Percentiles rank a stretch among this genome's conserved stretches.
phyloP scores from a whole-genome alignment of 116 monocot species.

The Dioscorea cayenensis region DNA sequence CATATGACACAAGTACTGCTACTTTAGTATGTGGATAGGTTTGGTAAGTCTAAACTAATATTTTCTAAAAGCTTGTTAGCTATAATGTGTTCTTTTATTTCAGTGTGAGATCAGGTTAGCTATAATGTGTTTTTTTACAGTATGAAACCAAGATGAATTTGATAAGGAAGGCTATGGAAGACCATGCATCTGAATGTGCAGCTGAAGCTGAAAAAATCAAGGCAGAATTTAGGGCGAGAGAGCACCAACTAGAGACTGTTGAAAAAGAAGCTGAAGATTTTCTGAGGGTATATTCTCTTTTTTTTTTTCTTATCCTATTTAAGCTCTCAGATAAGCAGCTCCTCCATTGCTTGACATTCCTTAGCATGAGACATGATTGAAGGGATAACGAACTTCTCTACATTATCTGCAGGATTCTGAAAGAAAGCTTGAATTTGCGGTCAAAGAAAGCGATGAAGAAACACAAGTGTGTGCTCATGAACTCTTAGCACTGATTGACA shows the following conservation, averaged over 20 bases:
- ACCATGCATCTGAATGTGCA: slow-evolving; percentile 34
- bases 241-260: slow-evolving; percentile 28
- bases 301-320: background rate
- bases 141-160: slow-evolving; percentile 22
- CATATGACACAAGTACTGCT: too few relatives aligned
- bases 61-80: background rate
- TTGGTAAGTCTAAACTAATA: background rate
- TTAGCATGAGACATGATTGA: background rate
- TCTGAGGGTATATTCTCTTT: slow-evolving; percentile 35
- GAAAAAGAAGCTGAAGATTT: slow-evolving; percentile 65
- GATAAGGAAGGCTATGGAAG: slow-evolving; percentile 52
- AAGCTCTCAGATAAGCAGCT: background rate
- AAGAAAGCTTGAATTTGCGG: slow-evolving; percentile 28
- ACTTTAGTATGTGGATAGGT: too few relatives aligned
- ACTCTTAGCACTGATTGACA: slow-evolving; percentile 49
- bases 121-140: slow-evolving; percentile 17
- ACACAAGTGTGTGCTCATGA: slow-evolving; percentile 42
- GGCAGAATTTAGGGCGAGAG: slow-evolving; percentile 24
- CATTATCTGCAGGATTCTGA: slow-evolving; percentile 40
- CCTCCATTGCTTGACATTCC: background rate
- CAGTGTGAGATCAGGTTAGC: too few relatives aligned
- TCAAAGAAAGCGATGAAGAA: slow-evolving; percentile 38
- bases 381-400: background rate
- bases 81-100: background rate
- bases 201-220: slow-evolving; percentile 36